phyloP scores from a whole-genome alignment of 495 filamentous ascomycete species.

The Penicillium riverlandense region DNA sequence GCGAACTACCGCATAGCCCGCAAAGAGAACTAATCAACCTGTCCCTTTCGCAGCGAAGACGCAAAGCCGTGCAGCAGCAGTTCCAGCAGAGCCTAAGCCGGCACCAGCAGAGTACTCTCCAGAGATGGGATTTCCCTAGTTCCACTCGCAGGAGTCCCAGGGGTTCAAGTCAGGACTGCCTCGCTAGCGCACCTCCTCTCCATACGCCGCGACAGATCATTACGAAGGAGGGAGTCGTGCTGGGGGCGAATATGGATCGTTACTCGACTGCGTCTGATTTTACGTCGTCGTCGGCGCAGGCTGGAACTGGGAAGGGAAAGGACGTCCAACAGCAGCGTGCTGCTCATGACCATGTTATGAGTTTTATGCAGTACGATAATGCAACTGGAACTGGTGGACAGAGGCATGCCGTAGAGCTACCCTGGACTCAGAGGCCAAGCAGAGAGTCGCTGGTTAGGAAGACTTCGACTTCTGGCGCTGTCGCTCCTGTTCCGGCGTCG shows the following conservation, averaged over 20 bases:
- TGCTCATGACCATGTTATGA: constrained; percentile 23
- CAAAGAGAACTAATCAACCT: constrained; percentile 30
- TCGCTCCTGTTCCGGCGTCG: not conserved
- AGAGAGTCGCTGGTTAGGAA: too few relatives aligned
- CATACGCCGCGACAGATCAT: constrained; percentile 6
- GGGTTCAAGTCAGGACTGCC: not conserved
- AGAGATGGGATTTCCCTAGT: not conserved
- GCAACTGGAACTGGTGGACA: not conserved
- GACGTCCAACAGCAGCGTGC: not conserved
- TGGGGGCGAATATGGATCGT: constrained; percentile 23
- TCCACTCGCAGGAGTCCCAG: not conserved
- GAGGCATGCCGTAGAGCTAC: not conserved
- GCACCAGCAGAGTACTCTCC: not conserved
- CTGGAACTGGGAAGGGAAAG: not conserved
- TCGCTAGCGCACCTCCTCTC: not conserved
- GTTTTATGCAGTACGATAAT: constrained; percentile 26
- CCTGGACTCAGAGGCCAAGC: too few relatives aligned
- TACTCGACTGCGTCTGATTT: not conserved
- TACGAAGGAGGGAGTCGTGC: constrained; percentile 20
- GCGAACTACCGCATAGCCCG: constrained; percentile 19
- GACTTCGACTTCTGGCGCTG: too few relatives aligned
- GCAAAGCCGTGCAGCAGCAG: not conserved
- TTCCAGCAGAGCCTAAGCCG: not conserved
- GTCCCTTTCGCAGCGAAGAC: constrained; percentile 10
- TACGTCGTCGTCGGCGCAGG: not conserved